These are phyloP conservation scores for Trichoderma guizhouense DNA, from an alignment of 2,329 filamentous ascomycete genomes.

Conservation along the genomic window DNA sequence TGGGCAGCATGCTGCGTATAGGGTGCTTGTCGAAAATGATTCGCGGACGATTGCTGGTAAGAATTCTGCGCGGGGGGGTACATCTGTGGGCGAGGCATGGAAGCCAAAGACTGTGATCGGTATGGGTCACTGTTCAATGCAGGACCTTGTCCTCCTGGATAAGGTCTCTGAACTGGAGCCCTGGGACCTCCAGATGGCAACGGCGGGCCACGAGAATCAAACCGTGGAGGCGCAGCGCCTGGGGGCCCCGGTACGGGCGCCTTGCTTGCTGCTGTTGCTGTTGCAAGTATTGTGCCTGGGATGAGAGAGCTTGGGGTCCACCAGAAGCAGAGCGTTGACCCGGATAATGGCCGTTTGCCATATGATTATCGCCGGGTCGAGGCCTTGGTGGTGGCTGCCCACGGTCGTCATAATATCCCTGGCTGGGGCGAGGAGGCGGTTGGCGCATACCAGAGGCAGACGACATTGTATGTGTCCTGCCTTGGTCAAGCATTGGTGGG, in stretches of 20 bases:
- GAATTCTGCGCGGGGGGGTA: constrained; percentile 62
- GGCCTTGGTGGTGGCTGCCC: constrained; percentile 27
- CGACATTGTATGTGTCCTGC: constrained; percentile 77
- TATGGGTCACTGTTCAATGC: constrained; percentile 82
- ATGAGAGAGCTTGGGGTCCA: constrained; percentile 44
- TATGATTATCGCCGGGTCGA: constrained; percentile 36
- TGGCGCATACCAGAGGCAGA: constrained; percentile 57
- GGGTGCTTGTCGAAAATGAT: constrained; percentile 73
- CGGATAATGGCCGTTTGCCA: constrained; percentile 52
- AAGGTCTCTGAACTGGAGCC: constrained; percentile 55
- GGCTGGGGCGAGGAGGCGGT: constrained; percentile 56
- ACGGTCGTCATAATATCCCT: constrained; percentile 36
- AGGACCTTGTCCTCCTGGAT: constrained; percentile 60
- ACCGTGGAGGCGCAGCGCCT: constrained; percentile 57
- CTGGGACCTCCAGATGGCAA: constrained; percentile 38
- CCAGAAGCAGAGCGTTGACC: constrained; percentile 51
- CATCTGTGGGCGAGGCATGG: constrained; percentile 67
- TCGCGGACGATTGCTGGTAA: constrained; percentile 64
- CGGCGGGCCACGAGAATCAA: constrained; percentile 58
- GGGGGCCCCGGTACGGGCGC: constrained; percentile 43
- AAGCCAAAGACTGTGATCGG: constrained; percentile 89
- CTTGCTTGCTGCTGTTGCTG: constrained; percentile 44
- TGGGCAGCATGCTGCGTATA: constrained; percentile 61
- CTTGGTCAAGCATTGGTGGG: constrained; percentile 52
- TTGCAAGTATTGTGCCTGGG: constrained; percentile 45